Evolutionary conservation across 768 basidiomycete genomes (phyloP), one percentile per base, ranked within the genome.

Genomic region (Tulasnella sp.): DNA sequence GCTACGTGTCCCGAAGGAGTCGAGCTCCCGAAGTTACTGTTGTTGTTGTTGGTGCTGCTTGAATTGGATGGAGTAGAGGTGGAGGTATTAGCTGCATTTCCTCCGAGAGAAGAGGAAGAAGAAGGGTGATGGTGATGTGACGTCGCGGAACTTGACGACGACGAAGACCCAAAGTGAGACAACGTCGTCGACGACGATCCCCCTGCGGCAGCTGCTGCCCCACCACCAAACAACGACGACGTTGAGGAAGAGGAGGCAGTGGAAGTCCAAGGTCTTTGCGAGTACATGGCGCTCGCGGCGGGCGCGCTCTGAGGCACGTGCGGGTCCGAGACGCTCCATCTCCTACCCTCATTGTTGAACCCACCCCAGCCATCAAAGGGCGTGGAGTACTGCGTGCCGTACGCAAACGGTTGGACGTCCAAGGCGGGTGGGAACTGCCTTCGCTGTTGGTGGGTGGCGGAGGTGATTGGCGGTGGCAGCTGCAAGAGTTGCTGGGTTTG

Each of bases 111-210:
- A 42, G 36, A 42, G 72, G n/a, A 42, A 42, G 38, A 39, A 31
- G 40, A 27, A 27, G 7, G 71, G 7, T 24, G 71, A 27, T 24
- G n/a, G 74, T 36, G 36, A n/a, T 40, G 46, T 38, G 72, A 74
- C 46, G 36, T 18, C 40, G 74, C 27, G n/a, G 36, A 14, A 27
- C 40, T 42, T 74, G 74, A 40, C 40, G 74, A 36, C 74, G 40
- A 74, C 46, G 74, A 74, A 46, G 46, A 74, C 39, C 36, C 74
- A 40, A 74, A 74, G 36, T 46, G 40, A 74, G 40, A 74, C 27
- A 74, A 74, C 21, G 74, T 46, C 40, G 40, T 7, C 31, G 74
- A 40, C 40, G 40, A 19, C 31, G 74, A 40, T 27, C 74, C 74
- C 40, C 74, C 74, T 38, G n/a, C n/a, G n/a, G n/a, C n/a, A n/a